These are phyloP conservation scores for Tuber aestivum DNA, from an alignment of 495 filamentous ascomycete species.

Conservation along the genomic window DNA sequence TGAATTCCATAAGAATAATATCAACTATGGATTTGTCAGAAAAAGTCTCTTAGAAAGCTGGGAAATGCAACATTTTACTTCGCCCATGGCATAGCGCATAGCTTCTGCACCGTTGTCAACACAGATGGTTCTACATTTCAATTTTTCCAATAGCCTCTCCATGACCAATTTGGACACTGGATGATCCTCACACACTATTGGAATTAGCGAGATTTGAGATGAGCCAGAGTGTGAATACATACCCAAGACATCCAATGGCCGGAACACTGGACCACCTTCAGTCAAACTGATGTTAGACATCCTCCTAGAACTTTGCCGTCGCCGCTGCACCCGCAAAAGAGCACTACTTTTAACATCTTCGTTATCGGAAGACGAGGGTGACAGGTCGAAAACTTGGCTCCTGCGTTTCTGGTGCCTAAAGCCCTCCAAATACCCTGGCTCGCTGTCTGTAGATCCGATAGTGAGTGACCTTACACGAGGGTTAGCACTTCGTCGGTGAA, in stretches of 20 bases:
- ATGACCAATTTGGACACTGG: slow-evolving; percentile 95
- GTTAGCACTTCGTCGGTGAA: slow-evolving; percentile 44
- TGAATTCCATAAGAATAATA: slow-evolving; percentile 97
- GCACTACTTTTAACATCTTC: slow-evolving; percentile 88
- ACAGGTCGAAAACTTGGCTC: slow-evolving; percentile 92
- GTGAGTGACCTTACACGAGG: slow-evolving; percentile 80
- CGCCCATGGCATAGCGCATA: slow-evolving; percentile 81
- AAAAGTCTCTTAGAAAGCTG: background rate
- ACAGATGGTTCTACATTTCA: slow-evolving; percentile 89
- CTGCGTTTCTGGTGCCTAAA: slow-evolving; percentile 75
- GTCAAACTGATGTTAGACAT: slow-evolving; percentile 76
- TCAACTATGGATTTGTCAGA: slow-evolving; percentile 57
- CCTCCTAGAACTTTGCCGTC: slow-evolving; percentile 82
- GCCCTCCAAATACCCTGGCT: slow-evolving; percentile 57
- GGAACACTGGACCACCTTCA: slow-evolving; percentile 74
- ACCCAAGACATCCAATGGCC: slow-evolving; percentile 77
- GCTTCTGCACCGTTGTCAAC: slow-evolving; percentile 84
- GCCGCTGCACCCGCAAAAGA: slow-evolving; percentile 83
- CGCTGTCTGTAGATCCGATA: slow-evolving; percentile 88
- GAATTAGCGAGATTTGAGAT: slow-evolving; percentile 20
- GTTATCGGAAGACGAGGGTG: slow-evolving; percentile 94
- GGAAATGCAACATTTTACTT: slow-evolving; percentile 58
- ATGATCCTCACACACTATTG: slow-evolving; percentile 87
- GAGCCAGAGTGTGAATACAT: background rate
- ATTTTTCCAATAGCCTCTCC: slow-evolving; percentile 91